Evolutionary conservation across 1,284 basidiomycete species (phyloP), one percentile per base, ranked within the genome.

Genomic region (Afroboletus lepidellus): DNA sequence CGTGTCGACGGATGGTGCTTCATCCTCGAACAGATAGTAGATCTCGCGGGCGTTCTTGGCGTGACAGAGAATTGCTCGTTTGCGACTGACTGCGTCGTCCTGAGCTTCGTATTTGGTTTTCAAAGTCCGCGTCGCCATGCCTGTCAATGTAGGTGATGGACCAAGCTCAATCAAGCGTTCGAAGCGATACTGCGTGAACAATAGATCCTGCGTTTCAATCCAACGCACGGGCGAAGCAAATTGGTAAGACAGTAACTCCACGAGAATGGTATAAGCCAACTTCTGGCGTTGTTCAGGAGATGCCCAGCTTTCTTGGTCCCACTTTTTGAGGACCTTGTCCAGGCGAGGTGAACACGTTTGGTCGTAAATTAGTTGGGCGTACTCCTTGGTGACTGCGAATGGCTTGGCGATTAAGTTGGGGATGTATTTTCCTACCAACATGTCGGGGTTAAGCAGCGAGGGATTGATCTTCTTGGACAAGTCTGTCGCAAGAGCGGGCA

Each of bases 391-490:
- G 51, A 98, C 87, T 52, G 92, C 84, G 77, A 99, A 99, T 1
- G 95, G 94, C 70, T 90, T 87, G 59, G 96, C 96, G 60, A 98
- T 86, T 61, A 99, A 81, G 76, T 98, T 99, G 49, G 96, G 97
- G 50, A 99, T 96, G 74, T 99, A 99, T 73, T 92, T 94, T 60
- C 88, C 91, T 52, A 96, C 77, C 50, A 98, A 81, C 74, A 92
- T 88, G 71, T 97, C 94, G 45, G 92, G 94, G 72, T 96, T 92
- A 66, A 96, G 82, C 61, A 94, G 85, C 33, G 83, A 81, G 3
- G 92, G 81, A 66, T 97, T 93, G 73, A 99, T 94, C 77, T 98
- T 98, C 84, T 98, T 98, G 46, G 94, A 96, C 20, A 99, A 79
- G 72, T 98, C 95, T 92, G 53, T 18, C 18, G 36, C 25, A 56